Percentiles rank a stretch among this genome's conserved stretches.
phyloP scores from a whole-genome alignment of 306 rosid species.

The Rosa rugosa region DNA sequence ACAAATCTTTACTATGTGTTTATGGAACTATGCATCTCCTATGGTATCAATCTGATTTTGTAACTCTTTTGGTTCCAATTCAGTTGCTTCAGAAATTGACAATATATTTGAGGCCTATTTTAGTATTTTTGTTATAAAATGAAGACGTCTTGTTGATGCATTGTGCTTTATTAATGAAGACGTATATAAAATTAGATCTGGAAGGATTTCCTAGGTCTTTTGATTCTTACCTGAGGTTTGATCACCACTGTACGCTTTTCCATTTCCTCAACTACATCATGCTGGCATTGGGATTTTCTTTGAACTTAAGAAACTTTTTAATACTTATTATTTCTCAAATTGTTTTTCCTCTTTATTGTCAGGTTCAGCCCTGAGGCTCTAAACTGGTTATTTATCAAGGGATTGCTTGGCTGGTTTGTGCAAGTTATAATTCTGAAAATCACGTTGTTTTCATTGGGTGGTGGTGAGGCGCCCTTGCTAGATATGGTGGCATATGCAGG shows the following conservation, averaged over 20 bases:
- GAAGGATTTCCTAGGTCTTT: background rate
- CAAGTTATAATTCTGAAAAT: conserved; percentile 77
- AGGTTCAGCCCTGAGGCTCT: conserved; percentile 96
- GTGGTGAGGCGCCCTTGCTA: conserved; percentile 82
- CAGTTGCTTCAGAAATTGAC: too few species aligned
- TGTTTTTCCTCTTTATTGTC: conserved; percentile 21
- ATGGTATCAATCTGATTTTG: too few species aligned
- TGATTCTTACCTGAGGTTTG: background rate
- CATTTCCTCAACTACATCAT: background rate
- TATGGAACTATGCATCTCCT: too few species aligned
- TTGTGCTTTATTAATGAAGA: background rate
- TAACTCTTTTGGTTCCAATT: too few species aligned
- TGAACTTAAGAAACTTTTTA: background rate
- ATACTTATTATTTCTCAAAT: conserved; percentile 3
- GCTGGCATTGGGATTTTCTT: background rate
- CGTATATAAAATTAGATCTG: background rate
- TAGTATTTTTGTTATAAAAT: too few species aligned
- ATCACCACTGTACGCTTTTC: background rate
- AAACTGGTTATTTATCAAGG: conserved; percentile 92
- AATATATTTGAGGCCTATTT: too few species aligned
- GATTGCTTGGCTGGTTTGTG: conserved; percentile 86
- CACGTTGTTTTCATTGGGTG: conserved; percentile 70
- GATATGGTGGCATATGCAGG: conserved; percentile 90
- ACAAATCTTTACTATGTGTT: too few species aligned
- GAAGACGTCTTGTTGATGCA: background rate